Evolutionary conservation across 192 early-diverging fungal genomes (phyloP).

Genomic region (Coemansia asiatica): DNA sequence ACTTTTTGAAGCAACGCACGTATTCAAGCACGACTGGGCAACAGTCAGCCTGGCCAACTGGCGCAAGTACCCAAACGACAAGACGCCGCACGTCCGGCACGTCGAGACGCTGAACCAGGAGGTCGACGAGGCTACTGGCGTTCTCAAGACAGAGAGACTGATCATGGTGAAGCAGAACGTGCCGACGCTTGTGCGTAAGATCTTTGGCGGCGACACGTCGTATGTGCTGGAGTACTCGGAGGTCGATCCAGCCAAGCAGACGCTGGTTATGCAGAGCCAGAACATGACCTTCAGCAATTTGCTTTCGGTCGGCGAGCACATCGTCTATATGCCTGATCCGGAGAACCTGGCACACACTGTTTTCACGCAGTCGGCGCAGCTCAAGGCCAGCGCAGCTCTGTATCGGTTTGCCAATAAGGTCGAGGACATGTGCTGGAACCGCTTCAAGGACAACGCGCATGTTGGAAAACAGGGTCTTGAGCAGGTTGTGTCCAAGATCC

Average conservation of each 20-base stretch:
- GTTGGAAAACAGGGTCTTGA: conserved; percentile 83
- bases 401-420: conserved; percentile 68
- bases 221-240: conserved; percentile 91
- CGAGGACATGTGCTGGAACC: conserved; percentile 81
- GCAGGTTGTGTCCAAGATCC: conserved; percentile 62
- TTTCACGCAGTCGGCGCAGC: conserved; percentile 82
- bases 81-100: conserved; percentile 85
- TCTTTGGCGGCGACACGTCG: conserved; percentile 69
- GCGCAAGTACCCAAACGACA: conserved; percentile 97
- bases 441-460: conserved; percentile 88
- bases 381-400: conserved; percentile 74
- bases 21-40: conserved; percentile 80
- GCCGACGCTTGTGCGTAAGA: conserved; percentile 70
- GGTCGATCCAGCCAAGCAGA: conserved; percentile 74
- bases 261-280: conserved; percentile 72
- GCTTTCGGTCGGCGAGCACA: conserved; percentile 82
- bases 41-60: conserved; percentile 85
- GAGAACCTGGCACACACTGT: conserved; percentile 57
- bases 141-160: conserved; percentile 89
- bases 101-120: conserved; percentile 85
- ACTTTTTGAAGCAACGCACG: conserved; percentile 78
- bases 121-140: conserved; percentile 78
- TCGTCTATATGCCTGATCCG: conserved; percentile 71
- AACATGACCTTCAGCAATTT: conserved; percentile 88
- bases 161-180: conserved; percentile 84